Conservation (phyloP, 1,284 basidiomycete species). For the Leccinum pachyderme region DNA sequence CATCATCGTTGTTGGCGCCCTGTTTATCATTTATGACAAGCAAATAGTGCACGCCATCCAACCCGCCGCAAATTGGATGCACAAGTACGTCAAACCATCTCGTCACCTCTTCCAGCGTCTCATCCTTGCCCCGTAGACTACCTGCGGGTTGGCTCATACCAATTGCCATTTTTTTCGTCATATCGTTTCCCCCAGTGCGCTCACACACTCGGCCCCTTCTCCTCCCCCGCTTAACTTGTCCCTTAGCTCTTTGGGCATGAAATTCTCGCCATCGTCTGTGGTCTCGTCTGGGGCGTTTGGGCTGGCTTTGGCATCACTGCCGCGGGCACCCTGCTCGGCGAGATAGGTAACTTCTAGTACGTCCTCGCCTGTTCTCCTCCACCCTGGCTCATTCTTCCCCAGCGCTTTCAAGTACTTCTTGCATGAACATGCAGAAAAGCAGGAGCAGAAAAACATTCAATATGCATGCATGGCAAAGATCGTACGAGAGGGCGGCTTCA, state of each 20-base stretch:
- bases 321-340: slow-evolving; percentile 48
- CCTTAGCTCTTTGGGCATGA: slow-evolving; percentile 41
- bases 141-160: slow-evolving; percentile 77
- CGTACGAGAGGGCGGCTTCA: slow-evolving; percentile 68
- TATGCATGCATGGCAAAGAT: slow-evolving; percentile 64
- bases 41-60: slow-evolving; percentile 67
- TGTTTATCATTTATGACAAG: slow-evolving; percentile 58
- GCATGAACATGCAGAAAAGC: slow-evolving; percentile 48
- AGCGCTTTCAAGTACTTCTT: slow-evolving; percentile 50
- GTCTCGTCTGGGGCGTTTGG: slow-evolving; percentile 52
- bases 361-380: slow-evolving; percentile 15
- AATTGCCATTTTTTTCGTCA: slow-evolving; percentile 74
- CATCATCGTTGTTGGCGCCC: slow-evolving; percentile 46
- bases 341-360: slow-evolving; percentile 52
- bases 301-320: slow-evolving; percentile 49
- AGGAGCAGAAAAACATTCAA: slow-evolving; percentile 54
- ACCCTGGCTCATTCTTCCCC: not conserved
- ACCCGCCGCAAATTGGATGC: slow-evolving; percentile 64
- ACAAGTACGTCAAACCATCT: slow-evolving; percentile 41
- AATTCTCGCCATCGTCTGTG: slow-evolving; percentile 52
- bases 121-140: slow-evolving; percentile 30
- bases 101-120: not conserved
- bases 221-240: slow-evolving; percentile 3
- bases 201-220: not conserved
- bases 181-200: slow-evolving; percentile 73